Percentiles rank a stretch among this genome's conserved stretches.
These are phyloP conservation scores for Penicillium robsamsonii DNA, from an alignment of 495 filamentous ascomycete species.

Conservation along the genomic window DNA sequence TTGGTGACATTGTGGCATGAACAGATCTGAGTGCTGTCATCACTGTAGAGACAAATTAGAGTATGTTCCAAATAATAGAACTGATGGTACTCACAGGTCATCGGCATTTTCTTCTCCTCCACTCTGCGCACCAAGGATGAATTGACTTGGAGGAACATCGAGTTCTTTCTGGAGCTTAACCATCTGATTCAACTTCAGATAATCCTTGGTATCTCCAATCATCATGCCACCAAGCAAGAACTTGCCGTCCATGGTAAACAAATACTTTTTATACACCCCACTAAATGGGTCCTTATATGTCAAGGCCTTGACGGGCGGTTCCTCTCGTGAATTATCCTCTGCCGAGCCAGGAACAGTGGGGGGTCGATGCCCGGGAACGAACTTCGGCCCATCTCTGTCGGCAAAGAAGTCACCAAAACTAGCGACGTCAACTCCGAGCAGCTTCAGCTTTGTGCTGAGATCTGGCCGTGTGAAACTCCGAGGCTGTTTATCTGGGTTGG, in stretches of 20 bases:
- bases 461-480: slow-evolving; percentile 81
- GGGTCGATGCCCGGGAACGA: slow-evolving; percentile 58
- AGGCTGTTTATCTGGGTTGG: slow-evolving; percentile 71
- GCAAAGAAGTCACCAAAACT: slow-evolving; percentile 98
- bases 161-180: slow-evolving; percentile 84
- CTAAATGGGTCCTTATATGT: slow-evolving; percentile 92
- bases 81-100: slow-evolving; percentile 54
- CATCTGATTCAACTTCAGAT: slow-evolving; percentile 91
- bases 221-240: slow-evolving; percentile 96
- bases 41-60: slow-evolving; percentile 37
- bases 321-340: slow-evolving; percentile 31
- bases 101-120: slow-evolving; percentile 70
- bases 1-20: slow-evolving; percentile 97
- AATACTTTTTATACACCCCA: slow-evolving; percentile 95
- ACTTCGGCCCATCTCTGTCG: slow-evolving; percentile 80
- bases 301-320: slow-evolving; percentile 73
- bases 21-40: slow-evolving; percentile 88
- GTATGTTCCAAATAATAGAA: neutral
- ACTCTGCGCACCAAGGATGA: slow-evolving; percentile 82
- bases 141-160: slow-evolving; percentile 78
- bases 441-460: slow-evolving; percentile 90
- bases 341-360: slow-evolving; percentile 18
- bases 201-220: slow-evolving; percentile 94
- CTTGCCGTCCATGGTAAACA: slow-evolving; percentile 91
- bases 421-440: slow-evolving; percentile 90